Evolutionary conservation across 495 filamentous ascomycete species (phyloP), one percentile per base, ranked within the genome.

Genomic region (Peziza echinospora): DNA sequence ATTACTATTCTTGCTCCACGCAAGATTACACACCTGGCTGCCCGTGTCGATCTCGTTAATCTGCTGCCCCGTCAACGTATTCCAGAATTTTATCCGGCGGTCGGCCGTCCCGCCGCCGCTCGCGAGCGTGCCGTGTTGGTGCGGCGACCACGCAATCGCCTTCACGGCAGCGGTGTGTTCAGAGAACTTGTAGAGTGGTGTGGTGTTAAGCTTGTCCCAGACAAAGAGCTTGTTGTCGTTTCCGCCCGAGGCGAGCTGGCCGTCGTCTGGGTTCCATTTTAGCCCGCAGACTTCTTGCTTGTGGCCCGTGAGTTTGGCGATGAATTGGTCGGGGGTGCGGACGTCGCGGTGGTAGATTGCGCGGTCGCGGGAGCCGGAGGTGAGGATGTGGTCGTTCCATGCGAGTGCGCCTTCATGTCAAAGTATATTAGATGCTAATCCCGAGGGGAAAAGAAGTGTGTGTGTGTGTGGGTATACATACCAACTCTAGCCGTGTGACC

Each of bases 261-360:
- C 82, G 57, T 92, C 85, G 50, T 93, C 84, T 22, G 77, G 79
- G 53, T 97, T 97, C 89, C 89, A 97, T 57, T 83, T 81, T 45
- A 97, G 66, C n/a, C 89, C 89, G 57, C 89, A 97, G 11, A 97
- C 83, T 64, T 97, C 89, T 66, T 97, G 89, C 62, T 96, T 97
- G 63, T 97, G 89, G 10, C 91, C 89, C n/a, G 72, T 68, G 2
- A 96, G 67, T 52, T 80, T 83, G 34, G 78, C 74, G 11, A 92
- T 65, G 67, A 77, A 92, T 55, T 93, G 89, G 45, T 86, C 82
- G 0, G 87, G 82, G n/a, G 79, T 78, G 48, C 89, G 79, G 5
- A 97, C 89, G 60, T 97, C 89, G 17, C 89, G 83, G 57, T 97
- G 89, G 52, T 81, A 86, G 48, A 97, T 97, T 21, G 80, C 61